Evolutionary conservation across 805 yeast species (phyloP).

Genomic region (Spencermartinsiella europaea): DNA sequence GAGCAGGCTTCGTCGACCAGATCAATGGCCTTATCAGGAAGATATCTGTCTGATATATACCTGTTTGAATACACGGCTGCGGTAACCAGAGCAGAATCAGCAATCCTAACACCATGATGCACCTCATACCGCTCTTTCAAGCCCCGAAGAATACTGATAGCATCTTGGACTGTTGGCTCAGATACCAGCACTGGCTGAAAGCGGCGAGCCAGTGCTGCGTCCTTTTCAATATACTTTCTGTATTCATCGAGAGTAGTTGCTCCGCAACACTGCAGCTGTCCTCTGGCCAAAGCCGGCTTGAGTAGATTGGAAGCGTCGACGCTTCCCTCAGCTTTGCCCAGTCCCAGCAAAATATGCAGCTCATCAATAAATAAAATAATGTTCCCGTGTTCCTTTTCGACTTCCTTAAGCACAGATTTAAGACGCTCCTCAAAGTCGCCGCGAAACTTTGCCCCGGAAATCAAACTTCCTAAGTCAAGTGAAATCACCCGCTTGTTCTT

Average conservation of each 20-base stretch:
- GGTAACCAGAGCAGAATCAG: slow-evolving; percentile 88
- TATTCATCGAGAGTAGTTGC: slow-evolving; percentile 96
- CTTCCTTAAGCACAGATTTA: slow-evolving; percentile 74
- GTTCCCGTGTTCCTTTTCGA: slow-evolving; percentile 70
- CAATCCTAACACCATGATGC: slow-evolving; percentile 93
- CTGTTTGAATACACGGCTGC: slow-evolving; percentile 89
- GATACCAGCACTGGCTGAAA: slow-evolving; percentile 81
- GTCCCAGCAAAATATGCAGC: slow-evolving; percentile 79
- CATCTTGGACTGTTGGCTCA: slow-evolving; percentile 88
- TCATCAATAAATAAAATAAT: slow-evolving; percentile 87
- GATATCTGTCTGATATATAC: slow-evolving; percentile 82
- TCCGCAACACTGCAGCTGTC: slow-evolving; percentile 87
- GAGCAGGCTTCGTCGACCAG: slow-evolving; percentile 97
- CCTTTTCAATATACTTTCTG: slow-evolving; percentile 89
- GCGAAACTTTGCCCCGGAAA: slow-evolving; percentile 91
- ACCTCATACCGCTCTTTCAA: slow-evolving; percentile 92
- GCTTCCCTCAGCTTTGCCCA: slow-evolving; percentile 91
- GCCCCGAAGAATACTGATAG: slow-evolving; percentile 88
- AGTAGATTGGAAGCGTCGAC: slow-evolving; percentile 92
- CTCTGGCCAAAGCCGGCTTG: slow-evolving; percentile 92
- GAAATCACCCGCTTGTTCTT: slow-evolving; percentile 79
- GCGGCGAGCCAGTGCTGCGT: slow-evolving; percentile 90
- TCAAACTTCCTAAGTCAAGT: slow-evolving; percentile 79
- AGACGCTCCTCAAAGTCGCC: slow-evolving; percentile 95
- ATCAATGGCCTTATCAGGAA: slow-evolving; percentile 97